Evolutionary conservation across 345 rosid species (phyloP).

Genomic region (Salix udensis): DNA sequence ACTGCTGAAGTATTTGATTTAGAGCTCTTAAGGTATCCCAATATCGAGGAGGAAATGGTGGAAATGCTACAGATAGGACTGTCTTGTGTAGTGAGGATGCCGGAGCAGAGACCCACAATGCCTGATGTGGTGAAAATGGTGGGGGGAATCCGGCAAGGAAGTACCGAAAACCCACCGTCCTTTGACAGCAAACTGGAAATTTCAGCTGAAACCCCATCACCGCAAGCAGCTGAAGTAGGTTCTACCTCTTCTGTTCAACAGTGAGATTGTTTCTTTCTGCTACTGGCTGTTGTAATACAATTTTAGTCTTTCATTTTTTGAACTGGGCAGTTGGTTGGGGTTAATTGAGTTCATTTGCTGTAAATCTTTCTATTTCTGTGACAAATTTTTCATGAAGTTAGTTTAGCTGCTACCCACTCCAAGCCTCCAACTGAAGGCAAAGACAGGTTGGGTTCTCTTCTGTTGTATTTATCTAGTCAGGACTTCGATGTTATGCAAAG

Average conservation of each 20-base stretch:
- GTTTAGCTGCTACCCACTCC: constrained; percentile 18
- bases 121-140: constrained; percentile 26
- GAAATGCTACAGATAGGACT: constrained; percentile 34
- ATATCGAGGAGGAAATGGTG: constrained; percentile 37
- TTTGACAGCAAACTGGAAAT: constrained; percentile 6
- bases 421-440: constrained; percentile 11
- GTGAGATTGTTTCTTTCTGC: neutral
- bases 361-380: neutral
- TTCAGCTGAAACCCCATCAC: constrained; percentile 13
- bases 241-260: constrained; percentile 6
- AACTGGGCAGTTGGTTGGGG: constrained; percentile 11
- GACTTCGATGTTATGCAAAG: constrained; percentile 6
- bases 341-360: constrained; percentile 9
- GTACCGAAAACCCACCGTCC: constrained; percentile 3
- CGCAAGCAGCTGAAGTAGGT: constrained; percentile 10
- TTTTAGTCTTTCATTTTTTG: neutral
- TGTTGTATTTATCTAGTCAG: constrained; percentile 5
- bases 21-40: constrained; percentile 27
- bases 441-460: constrained; percentile 16
- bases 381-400: constrained; percentile 15
- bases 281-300: neutral
- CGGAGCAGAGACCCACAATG: constrained; percentile 31
- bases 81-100: constrained; percentile 25
- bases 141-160: constrained; percentile 16
- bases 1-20: constrained; percentile 36